Base-by-base conservation (phyloP, 108 stramenopile genomes). In the Asterionellopsis glacialis region DNA sequence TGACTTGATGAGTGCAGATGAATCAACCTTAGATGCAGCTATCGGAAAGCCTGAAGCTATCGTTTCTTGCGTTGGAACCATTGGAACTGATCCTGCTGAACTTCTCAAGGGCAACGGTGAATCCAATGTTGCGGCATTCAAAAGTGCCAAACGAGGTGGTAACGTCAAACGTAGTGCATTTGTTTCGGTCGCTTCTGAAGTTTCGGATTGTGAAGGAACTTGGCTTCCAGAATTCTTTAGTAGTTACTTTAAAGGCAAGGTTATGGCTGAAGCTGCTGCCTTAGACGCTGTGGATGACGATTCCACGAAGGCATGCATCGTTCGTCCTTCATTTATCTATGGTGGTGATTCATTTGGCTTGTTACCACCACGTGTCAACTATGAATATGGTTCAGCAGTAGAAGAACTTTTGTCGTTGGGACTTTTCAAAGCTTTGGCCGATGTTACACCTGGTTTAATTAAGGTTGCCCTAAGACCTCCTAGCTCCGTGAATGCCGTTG, bases 381-480 rank as follows among this genome's bases (percentile, higher is more conserved):
- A 55, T 38, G 75, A 72, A 22, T 90, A 90, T 57, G 88, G 88
- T 0, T 51, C 65, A 44, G 68, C 70, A 26, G 75, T 90, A 16
- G 89, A 91, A 63, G 68, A 63, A 38, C n/a, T 87, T 13, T 69
- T 91, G 42, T 72, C 70, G 23, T 65, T 69, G 0, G 64, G 70
- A 19, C 75, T 68, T 1, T 55, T 91, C 55, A 69, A 74, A 43
- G 60, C 69, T 18, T 45, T 81, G 13, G 76, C 79, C 0, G 71
- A 74, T 59, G 44, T 83, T 3, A 48, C 79, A 5, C 84, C 89
- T 1, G 88, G 88, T 0, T 51, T 91, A 28, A 72, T 91, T 50
- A 83, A 85, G 41, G 80, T 91, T 33, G 89, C 89, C 12, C 59
- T 91, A 22, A 64, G 74, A 23, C 89, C 89, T 40, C 89, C 89